phyloP scores from a whole-genome alignment of 176 grass and related monocot species.

The Themeda triandra region DNA sequence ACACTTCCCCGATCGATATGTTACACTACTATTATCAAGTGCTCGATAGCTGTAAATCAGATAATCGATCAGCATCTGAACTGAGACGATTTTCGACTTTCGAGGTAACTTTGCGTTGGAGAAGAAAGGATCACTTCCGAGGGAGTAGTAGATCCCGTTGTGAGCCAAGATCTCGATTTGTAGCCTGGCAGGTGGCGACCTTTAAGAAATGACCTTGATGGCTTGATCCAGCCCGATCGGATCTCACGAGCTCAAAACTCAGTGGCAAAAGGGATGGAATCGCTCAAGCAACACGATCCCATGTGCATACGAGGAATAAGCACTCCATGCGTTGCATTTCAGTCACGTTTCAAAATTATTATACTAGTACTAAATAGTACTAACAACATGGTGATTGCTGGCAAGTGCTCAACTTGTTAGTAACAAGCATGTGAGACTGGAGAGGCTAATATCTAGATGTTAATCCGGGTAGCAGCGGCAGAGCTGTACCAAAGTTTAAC shows the following conservation, averaged over 20 bases:
- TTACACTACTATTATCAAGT: too few relatives aligned
- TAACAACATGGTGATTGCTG: too few relatives aligned
- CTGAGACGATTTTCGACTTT: not conserved
- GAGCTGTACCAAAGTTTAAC: too few relatives aligned
- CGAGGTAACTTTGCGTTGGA: not conserved
- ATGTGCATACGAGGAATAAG: too few relatives aligned
- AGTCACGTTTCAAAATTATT: too few relatives aligned
- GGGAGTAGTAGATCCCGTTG: not conserved
- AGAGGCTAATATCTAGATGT: too few relatives aligned
- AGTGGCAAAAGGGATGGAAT: not conserved
- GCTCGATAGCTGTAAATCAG: too few relatives aligned
- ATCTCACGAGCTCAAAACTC: not conserved
- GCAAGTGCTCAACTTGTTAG: too few relatives aligned
- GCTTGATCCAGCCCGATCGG: not conserved
- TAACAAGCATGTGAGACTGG: too few relatives aligned
- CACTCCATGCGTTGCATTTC: too few relatives aligned
- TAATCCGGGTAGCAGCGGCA: too few relatives aligned
- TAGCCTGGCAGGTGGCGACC: not conserved
- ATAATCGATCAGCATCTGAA: not conserved
- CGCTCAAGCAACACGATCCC: not conserved
- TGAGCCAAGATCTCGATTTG: not conserved
- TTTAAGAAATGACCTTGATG: not conserved
- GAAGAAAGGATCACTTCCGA: conserved; percentile 23
- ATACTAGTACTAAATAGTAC: too few relatives aligned
- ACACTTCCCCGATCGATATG: not conserved